Percentiles rank a stretch among this genome's conserved stretches.
phyloP scores from a whole-genome alignment of 148 eudicot species.

The Linanthus parryae region DNA sequence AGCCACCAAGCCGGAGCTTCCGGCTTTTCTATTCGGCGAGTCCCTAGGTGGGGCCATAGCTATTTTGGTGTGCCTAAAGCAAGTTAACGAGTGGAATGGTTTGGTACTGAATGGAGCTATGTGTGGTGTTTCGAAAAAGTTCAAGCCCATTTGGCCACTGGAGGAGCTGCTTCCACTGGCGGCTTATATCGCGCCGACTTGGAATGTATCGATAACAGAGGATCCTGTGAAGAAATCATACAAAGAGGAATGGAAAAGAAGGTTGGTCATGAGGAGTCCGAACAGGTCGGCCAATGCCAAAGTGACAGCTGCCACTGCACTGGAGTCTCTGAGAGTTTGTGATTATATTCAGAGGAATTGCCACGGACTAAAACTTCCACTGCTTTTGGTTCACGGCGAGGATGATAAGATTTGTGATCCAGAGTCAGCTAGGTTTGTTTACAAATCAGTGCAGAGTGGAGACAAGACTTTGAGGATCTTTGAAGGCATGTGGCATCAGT shows the following conservation, averaged over 20 bases:
- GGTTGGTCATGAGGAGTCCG: constrained; percentile 26
- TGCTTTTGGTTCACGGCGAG: constrained; percentile 40
- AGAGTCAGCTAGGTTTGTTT: constrained; percentile 24
- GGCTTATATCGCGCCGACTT: constrained; percentile 28
- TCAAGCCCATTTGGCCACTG: constrained; percentile 39
- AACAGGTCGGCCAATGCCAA: constrained; percentile 15
- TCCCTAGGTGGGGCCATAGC: constrained; percentile 41
- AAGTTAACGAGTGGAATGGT: constrained; percentile 25
- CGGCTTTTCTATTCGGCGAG: constrained; percentile 38
- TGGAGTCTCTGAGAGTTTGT: constrained; percentile 36
- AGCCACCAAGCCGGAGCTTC: constrained; percentile 16
- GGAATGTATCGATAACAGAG: constrained; percentile 23
- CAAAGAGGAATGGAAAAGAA: constrained; percentile 38
- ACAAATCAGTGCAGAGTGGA: constrained; percentile 21
- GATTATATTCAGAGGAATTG: constrained; percentile 22
- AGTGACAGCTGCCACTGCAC: constrained; percentile 29
- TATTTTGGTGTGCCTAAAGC: constrained; percentile 22
- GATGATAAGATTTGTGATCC: constrained; percentile 39
- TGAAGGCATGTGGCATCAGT: constrained; percentile 36
- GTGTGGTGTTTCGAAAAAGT: constrained; percentile 35
- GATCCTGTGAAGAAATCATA: constrained; percentile 20
- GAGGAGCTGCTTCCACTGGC: constrained; percentile 32
- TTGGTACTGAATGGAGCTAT: constrained; percentile 32
- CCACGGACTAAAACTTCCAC: constrained; percentile 22
- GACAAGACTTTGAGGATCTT: constrained; percentile 31